Evolutionary conservation across 805 yeast genomes (phyloP).

Genomic region (Wickerhamomyces ciferrii): DNA sequence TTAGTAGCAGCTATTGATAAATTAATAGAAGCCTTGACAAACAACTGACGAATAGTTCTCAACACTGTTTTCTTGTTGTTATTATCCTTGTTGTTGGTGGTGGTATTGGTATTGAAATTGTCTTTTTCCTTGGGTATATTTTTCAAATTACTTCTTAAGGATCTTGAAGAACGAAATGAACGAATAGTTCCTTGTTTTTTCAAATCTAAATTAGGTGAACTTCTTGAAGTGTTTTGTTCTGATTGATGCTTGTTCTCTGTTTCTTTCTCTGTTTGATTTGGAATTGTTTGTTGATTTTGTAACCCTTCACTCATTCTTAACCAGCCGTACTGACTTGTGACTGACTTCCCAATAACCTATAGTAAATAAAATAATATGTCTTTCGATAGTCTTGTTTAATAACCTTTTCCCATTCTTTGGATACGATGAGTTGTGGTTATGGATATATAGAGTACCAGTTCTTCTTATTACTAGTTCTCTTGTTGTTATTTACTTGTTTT

Average conservation of each 20-base stretch:
- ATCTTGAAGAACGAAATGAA: background rate
- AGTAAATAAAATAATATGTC: too few relatives aligned
- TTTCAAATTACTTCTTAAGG: background rate
- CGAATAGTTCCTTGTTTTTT: background rate
- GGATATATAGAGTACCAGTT: too few relatives aligned
- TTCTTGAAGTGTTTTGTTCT: background rate
- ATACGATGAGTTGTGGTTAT: too few relatives aligned
- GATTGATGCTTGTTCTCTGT: too few relatives aligned
- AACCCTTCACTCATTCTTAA: background rate
- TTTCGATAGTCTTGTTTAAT: too few relatives aligned
- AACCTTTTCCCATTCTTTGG: too few relatives aligned
- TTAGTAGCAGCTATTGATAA: conserved; percentile 29
- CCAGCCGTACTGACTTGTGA: too few relatives aligned
- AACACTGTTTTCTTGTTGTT: conserved; percentile 3
- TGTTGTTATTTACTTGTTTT: background rate
- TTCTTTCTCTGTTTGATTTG: background rate
- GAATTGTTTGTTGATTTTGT: too few relatives aligned
- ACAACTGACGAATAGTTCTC: conserved; percentile 23
- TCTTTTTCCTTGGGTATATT: background rate
- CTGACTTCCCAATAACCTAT: too few relatives aligned
- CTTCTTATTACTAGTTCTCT: background rate
- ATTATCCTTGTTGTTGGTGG: background rate
- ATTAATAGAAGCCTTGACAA: conserved; percentile 34
- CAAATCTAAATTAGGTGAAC: background rate
- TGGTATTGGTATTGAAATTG: background rate